phyloP scores from a whole-genome alignment of 495 filamentous ascomycete species.

The Penicillium coffeae region DNA sequence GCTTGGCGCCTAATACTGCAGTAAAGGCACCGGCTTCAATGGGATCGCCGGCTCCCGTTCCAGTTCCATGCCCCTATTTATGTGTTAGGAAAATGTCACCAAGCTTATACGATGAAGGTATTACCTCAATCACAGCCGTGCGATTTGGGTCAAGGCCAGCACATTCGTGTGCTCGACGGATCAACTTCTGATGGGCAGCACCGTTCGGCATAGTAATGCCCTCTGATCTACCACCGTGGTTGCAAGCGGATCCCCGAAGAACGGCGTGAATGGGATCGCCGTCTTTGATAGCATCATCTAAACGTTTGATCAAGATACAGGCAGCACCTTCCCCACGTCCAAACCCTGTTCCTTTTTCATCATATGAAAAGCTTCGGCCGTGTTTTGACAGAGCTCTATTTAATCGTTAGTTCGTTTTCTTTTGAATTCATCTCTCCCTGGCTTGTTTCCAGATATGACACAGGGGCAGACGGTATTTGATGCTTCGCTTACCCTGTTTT shows the following conservation, averaged over 20 bases:
- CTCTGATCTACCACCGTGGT: slow-evolving; percentile 28
- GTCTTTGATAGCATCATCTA: slow-evolving; percentile 13
- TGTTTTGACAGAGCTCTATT: not conserved
- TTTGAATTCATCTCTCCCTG: too few relatives aligned
- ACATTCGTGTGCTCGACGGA: slow-evolving; percentile 29
- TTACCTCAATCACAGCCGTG: slow-evolving; percentile 22
- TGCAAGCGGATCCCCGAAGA: slow-evolving; percentile 29
- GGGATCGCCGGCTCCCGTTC: slow-evolving; percentile 34
- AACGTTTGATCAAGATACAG: not conserved
- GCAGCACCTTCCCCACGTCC: not conserved
- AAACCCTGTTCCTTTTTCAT: not conserved
- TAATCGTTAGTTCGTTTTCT: too few relatives aligned
- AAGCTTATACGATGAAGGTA: too few relatives aligned
- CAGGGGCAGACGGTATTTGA: too few relatives aligned
- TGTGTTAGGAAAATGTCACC: too few relatives aligned
- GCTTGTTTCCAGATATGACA: too few relatives aligned
- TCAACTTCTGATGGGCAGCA: slow-evolving; percentile 26
- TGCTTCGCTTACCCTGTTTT: too few relatives aligned
- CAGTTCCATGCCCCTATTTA: slow-evolving; percentile 34
- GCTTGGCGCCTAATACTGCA: slow-evolving; percentile 28
- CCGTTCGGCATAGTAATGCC: slow-evolving; percentile 26
- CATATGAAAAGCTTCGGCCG: not conserved
- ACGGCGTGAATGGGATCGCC: slow-evolving; percentile 37
- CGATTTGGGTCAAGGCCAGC: slow-evolving; percentile 30
- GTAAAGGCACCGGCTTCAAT: slow-evolving; percentile 44